Evolutionary conservation across 2,329 filamentous ascomycete genomes (phyloP), one percentile per base, ranked within the genome.

Genomic region (Fusarium irregulare): DNA sequence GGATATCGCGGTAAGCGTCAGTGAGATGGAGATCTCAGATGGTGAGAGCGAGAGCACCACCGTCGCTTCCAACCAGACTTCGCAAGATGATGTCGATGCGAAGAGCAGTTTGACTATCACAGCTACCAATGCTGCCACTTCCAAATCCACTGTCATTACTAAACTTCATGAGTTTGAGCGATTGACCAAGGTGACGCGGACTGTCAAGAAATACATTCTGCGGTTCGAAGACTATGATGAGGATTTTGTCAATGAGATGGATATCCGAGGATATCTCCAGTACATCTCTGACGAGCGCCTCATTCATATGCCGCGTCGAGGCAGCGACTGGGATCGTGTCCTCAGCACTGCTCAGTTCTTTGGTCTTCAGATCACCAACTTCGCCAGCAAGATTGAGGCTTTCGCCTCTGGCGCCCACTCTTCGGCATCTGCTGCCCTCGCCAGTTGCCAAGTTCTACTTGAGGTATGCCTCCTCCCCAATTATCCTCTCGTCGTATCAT

Each of bases 261-360:
- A 73, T 37, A 42, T 75, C 7, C 46, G 68, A 13, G 53, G 68
- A 14, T 82, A 81, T 47, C 76, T 82, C 16, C 69, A 76, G 23
- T 79, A 76, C 68, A 81, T 82, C 54, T 76, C 77, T 13, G 78
- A 82, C 59, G 77, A 82, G 56, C 80, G 81, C 28, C 74, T 82
- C 16, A 77, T 80, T 18, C 80, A 81, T 55, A 82, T 83, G 79
- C 81, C 81, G 4, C 74, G 75, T 7, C 72, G 78, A 41, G 80
- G 80, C n/a, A 82, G 80, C 54, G 76, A 79, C 48, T 82, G 80
- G 80, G 81, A 83, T 57, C 77, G 78, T 2, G 80, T 82, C 2
- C 71, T 83, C 30, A 79, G 78, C 41, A 77, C 78, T 18, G 81
- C 81, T 5, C 79, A 82, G 60, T 82, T 80, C 75, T 82, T 82